Base-by-base conservation (phyloP, 805 yeast genomes). In the Ogataea parapolymorpha region DNA sequence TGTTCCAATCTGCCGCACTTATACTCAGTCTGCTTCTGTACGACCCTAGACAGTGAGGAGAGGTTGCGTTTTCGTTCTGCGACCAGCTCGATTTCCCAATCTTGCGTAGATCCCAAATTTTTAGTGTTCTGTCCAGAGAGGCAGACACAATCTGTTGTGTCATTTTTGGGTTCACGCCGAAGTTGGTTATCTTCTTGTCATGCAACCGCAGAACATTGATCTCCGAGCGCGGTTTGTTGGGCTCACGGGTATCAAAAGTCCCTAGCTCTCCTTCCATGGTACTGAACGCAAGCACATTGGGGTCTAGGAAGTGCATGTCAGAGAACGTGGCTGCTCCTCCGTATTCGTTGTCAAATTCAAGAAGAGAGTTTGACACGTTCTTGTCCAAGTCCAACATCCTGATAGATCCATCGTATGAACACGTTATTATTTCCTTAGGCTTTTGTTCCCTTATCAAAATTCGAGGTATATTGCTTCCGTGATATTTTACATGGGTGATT, bases 101-200 rank as follows among this genome's bases (percentile, higher is more conserved):
- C 34, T 72, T 74, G 44, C 99, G 71, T 16, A 89, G 62, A 61
- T 91, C 99, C 96, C 96, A 91, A 1, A 91, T 60, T 46, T 85
- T 78, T 62, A 93, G 58, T 0, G 93, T 77, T 52, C 98, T 67
- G 60, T 91, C 99, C 34, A 93, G 70, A 0, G 97, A 89, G 0
- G 90, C 95, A 0, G 97, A 83, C 0, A 91, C 95, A 1, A 89
- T 71, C 48, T 85, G 85, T 50, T 80, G 61, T 1, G 74, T 64
- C 25, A 72, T 68, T 13, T 66, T 60, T 1, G 98, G 98, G 53
- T 88, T 88, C 13, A 87, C 74, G 1, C 82, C 58, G 61, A 93
- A 87, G 1, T 95, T 88, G 0, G 98, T 98, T 41, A 93, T 90
- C 58, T 93, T 93, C 58, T 91, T 90, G 55, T 86, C 95, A 42